These are phyloP conservation scores for Hymenoscyphus linearis DNA, from an alignment of 2,329 filamentous ascomycete genomes.

Conservation along the genomic window DNA sequence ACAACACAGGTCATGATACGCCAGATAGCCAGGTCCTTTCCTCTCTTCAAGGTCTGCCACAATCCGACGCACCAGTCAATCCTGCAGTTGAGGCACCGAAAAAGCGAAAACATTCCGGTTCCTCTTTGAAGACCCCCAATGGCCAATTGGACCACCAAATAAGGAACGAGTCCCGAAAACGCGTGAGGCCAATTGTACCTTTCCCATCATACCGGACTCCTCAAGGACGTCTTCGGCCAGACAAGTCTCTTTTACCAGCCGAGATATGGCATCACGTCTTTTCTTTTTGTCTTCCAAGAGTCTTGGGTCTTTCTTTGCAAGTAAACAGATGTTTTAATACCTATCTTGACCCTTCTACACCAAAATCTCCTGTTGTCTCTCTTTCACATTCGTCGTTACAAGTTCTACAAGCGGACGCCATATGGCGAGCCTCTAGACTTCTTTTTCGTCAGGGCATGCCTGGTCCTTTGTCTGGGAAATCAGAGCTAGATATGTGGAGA, in stretches of 20 bases:
- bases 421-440: constrained; percentile 68
- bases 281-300: constrained; percentile 56
- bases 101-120: constrained; percentile 25
- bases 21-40: constrained; percentile 9
- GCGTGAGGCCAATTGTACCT: constrained; percentile 24
- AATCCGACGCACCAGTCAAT: neutral
- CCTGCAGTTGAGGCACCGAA: constrained; percentile 17
- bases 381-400: constrained; percentile 32
- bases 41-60: constrained; percentile 3
- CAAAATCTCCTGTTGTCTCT: constrained; percentile 31
- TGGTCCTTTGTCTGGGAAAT: constrained; percentile 56
- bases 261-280: constrained; percentile 69
- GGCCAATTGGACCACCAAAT: constrained; percentile 15
- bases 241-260: constrained; percentile 42
- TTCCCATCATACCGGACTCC: constrained; percentile 15
- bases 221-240: constrained; percentile 18
- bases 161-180: constrained; percentile 23
- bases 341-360: constrained; percentile 48
- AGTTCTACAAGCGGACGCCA: constrained; percentile 52
- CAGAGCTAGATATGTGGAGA: constrained; percentile 73
- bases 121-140: constrained; percentile 14
- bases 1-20: constrained; percentile 12
- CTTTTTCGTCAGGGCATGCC: constrained; percentile 63
- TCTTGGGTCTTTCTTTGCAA: constrained; percentile 58
- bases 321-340: constrained; percentile 63